A percentile compares a stretch with the other conserved stretches of the same genome.
These are phyloP conservation scores for Arthrobotrys musiformis DNA, from an alignment of 2,329 filamentous ascomycete genomes.

Conservation along the genomic window DNA sequence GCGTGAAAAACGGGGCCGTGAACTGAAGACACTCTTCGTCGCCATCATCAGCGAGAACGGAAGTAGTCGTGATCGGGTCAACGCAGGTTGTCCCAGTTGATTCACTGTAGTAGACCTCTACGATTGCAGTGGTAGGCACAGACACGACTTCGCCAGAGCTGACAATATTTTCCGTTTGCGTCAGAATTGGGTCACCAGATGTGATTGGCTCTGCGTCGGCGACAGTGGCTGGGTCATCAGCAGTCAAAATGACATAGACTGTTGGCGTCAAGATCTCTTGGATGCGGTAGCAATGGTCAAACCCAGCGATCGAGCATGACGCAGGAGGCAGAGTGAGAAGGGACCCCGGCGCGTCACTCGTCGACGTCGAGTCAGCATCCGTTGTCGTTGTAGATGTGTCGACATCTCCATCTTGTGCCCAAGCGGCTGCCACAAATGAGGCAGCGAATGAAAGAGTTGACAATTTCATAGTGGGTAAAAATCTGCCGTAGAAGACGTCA, in stretches of 20 bases:
- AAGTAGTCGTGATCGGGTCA: conserved; percentile 18
- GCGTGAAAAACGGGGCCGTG: not conserved
- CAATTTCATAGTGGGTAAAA: conserved; percentile 33
- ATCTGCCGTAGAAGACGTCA: conserved; percentile 17
- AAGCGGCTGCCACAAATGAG: conserved; percentile 1
- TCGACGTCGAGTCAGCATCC: not conserved
- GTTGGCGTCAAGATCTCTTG: conserved; percentile 18
- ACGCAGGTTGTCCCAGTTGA: conserved; percentile 33
- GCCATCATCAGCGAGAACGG: conserved; percentile 7
- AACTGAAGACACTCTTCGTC: conserved; percentile 8
- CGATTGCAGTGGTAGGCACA: conserved; percentile 24
- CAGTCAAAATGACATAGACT: conserved; percentile 49
- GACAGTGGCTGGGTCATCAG: conserved; percentile 6
- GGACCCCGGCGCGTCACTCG: conserved; percentile 10
- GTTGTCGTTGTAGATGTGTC: not conserved
- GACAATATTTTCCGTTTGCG: conserved; percentile 35
- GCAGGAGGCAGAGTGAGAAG: conserved; percentile 25
- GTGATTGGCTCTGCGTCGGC: conserved; percentile 32
- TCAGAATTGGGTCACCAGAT: conserved; percentile 49
- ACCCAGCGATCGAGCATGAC: conserved; percentile 19
- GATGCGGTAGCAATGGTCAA: conserved; percentile 27
- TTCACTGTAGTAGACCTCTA: conserved; percentile 10
- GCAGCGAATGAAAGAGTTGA: conserved; percentile 18
- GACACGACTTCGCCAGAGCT: not conserved
- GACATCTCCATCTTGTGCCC: conserved; percentile 5